Conservation (phyloP, 257 asterid genomes). For the Coffea eugenioides region DNA sequence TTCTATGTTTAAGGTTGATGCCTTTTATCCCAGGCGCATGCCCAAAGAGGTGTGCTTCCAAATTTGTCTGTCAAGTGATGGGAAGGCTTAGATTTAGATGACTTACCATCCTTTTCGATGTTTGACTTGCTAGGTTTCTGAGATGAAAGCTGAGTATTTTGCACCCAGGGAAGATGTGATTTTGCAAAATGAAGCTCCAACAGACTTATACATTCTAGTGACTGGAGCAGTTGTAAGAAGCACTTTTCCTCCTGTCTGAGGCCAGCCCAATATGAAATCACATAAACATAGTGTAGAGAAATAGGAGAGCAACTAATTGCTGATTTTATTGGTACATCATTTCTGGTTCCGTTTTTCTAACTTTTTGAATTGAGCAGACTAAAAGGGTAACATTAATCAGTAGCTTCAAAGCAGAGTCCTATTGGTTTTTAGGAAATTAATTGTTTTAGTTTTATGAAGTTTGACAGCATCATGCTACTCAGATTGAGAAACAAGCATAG, state of each 20-base stretch:
- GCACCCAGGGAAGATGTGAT: constrained; percentile 74
- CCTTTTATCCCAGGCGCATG: not conserved
- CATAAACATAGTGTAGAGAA: not conserved
- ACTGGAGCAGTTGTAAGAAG: constrained; percentile 62
- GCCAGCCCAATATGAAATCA: not conserved
- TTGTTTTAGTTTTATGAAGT: not conserved
- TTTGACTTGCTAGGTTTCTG: constrained; percentile 44
- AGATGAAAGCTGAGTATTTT: constrained; percentile 78
- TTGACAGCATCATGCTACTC: not conserved
- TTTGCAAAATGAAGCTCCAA: constrained; percentile 75
- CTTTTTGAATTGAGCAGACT: not conserved
- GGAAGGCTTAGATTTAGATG: not conserved
- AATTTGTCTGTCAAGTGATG: not conserved
- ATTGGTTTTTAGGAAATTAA: not conserved
- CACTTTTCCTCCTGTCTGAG: not conserved
- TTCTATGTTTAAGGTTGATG: not conserved
- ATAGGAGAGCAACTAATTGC: not conserved
- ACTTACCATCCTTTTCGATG: not conserved
- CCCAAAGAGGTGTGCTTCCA: no score
- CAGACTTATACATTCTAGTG: constrained; percentile 66
- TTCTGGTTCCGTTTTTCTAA: not conserved
- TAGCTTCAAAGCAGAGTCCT: not conserved
- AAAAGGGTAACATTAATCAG: not conserved
- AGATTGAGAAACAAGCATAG: not conserved
- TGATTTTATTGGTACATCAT: not conserved